Conservation (phyloP, 2,329 filamentous ascomycete genomes). For the Tolypocladium guangdongense region DNA sequence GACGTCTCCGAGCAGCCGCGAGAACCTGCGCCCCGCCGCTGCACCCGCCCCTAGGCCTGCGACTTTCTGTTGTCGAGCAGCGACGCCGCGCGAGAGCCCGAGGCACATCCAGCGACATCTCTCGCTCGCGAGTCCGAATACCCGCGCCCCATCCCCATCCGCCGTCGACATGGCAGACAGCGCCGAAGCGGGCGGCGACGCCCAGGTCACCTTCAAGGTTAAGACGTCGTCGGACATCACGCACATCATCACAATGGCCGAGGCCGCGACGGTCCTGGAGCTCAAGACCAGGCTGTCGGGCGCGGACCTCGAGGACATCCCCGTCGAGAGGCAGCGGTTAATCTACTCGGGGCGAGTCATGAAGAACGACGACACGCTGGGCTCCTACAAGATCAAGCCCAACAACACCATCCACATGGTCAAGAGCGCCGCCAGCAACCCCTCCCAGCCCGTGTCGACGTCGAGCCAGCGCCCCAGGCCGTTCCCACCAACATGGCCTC, state of each 20-base stretch:
- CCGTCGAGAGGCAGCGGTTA: constrained; percentile 78
- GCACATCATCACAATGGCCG: constrained; percentile 70
- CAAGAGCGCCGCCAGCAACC: constrained; percentile 88
- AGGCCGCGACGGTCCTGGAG: constrained; percentile 67
- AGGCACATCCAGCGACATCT: not conserved
- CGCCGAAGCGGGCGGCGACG: constrained; percentile 48
- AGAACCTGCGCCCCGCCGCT: not conserved
- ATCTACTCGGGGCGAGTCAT: constrained; percentile 97
- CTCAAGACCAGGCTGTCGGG: constrained; percentile 82
- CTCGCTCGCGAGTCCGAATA: not conserved
- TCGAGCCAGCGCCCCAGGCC: constrained; percentile 32
- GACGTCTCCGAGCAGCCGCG: not conserved
- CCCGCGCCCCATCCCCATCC: not conserved
- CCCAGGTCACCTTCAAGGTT: constrained; percentile 88
- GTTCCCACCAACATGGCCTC: constrained; percentile 68
- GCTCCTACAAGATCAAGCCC: constrained; percentile 86
- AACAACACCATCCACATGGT: constrained; percentile 95
- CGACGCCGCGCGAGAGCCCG: not conserved
- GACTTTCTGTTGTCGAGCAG: not conserved
- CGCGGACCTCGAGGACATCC: constrained; percentile 74
- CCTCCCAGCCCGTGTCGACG: constrained; percentile 31
- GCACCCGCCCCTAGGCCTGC: not conserved
- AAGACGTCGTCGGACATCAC: constrained; percentile 91
- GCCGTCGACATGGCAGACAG: constrained; percentile 51
- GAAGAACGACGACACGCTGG: constrained; percentile 83